Conservation (phyloP, 176 grass and related monocot genomes). For the Eleusine coracana region DNA sequence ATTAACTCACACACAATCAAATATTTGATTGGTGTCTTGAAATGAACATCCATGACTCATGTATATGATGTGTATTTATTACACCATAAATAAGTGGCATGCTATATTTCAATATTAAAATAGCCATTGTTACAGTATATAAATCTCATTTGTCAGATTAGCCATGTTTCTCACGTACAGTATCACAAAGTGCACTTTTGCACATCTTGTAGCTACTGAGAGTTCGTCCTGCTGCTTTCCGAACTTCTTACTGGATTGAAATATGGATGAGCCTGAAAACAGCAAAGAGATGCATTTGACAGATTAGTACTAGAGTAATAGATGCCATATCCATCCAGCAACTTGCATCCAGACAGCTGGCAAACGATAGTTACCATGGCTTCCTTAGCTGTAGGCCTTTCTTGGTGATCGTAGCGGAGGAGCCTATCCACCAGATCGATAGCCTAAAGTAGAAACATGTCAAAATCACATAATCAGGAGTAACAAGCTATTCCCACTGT, state of each 20-base stretch:
- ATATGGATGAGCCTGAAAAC: constrained; percentile 75
- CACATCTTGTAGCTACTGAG: constrained; percentile 33
- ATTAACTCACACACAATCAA: constrained; percentile 13
- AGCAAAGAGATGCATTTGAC: constrained; percentile 24
- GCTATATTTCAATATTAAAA: too few species aligned
- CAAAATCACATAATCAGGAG: constrained; percentile 28
- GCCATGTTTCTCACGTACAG: background rate
- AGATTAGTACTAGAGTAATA: background rate
- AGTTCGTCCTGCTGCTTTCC: constrained; percentile 41
- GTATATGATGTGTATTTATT: too few species aligned
- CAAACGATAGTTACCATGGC: constrained; percentile 57
- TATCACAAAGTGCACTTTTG: constrained; percentile 1
- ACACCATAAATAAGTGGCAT: too few species aligned
- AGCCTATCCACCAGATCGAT: constrained; percentile 92
- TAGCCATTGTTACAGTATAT: too few species aligned
- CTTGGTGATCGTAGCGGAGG: constrained; percentile 84
- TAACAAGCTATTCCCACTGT: background rate
- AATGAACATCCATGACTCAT: too few species aligned
- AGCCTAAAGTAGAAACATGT: constrained; percentile 53
- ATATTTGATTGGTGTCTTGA: background rate
- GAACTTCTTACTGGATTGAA: constrained; percentile 66
- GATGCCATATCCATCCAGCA: background rate
- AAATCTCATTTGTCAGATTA: background rate
- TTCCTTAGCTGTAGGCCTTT: constrained; percentile 92
- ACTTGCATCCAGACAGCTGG: constrained; percentile 14